phyloP scores from a whole-genome alignment of 1,139 yeast genomes.

The Geotrichum klebahnii region DNA sequence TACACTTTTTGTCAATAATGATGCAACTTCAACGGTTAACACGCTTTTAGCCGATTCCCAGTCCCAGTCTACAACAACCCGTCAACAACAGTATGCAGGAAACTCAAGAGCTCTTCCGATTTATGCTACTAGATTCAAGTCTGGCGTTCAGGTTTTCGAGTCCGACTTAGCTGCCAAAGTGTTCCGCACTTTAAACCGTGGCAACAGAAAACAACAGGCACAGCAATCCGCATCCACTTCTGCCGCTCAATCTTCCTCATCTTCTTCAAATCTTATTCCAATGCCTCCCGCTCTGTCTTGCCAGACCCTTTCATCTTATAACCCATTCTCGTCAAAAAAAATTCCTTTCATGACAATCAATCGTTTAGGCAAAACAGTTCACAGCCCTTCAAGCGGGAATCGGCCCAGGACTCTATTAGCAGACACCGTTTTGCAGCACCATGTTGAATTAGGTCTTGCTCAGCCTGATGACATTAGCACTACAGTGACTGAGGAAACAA shows the following conservation, averaged over 20 bases:
- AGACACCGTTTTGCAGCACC: conserved; percentile 9
- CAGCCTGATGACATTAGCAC: not conserved
- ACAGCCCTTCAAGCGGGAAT: conserved; percentile 7
- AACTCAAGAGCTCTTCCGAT: conserved; percentile 18
- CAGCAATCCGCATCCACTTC: not conserved
- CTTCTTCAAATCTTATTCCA: too few relatives aligned
- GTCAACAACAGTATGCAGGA: conserved; percentile 1
- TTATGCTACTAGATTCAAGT: conserved; percentile 18
- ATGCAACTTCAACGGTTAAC: too few relatives aligned
- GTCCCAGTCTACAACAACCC: not conserved
- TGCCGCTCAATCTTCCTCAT: too few relatives aligned
- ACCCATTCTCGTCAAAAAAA: conserved; percentile 17
- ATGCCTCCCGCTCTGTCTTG: conserved; percentile 19
- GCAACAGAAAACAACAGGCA: conserved; percentile 4
- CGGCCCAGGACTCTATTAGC: conserved; percentile 12
- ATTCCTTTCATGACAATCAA: conserved; percentile 19
- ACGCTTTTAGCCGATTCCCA: not conserved
- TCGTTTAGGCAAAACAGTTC: conserved; percentile 13
- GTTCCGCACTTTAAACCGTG: conserved; percentile 11
- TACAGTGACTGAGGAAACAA: conserved; percentile 7
- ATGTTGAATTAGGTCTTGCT: conserved; percentile 13
- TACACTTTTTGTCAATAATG: too few relatives aligned
- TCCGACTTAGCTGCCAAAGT: conserved; percentile 21
- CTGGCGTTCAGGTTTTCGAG: conserved; percentile 20
- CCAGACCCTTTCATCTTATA: conserved; percentile 9